Base-by-base conservation (phyloP, 2,329 filamentous ascomycete species). In the Rhytidhysteron rufulum region DNA sequence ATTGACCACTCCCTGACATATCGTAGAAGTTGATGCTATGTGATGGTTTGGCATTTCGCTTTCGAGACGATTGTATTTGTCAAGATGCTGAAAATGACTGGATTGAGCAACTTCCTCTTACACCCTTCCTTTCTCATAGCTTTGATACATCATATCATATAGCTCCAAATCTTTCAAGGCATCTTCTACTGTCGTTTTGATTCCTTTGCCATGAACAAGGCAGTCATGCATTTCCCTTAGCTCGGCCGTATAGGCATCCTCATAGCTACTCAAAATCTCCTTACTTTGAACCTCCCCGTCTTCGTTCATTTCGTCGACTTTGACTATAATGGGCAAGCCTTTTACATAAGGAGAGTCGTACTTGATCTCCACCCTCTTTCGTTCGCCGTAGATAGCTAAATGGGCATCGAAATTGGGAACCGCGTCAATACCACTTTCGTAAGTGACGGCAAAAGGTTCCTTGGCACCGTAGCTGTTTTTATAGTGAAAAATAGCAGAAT, bases 241-340 rank as follows among this genome's bases (percentile, higher is more conserved):
- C 39, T 69, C 62, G 13, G 53, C 50, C 31, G 52, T 54, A 43
- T 66, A 68, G 2, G 65, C 54, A 39, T 70, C 66, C 30, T 65
- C 57, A 42, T 60, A 63, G 17, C 54, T 58, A 34, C 60, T 63
- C 20, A 59, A 39, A 7, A 50, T 50, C 42, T 63, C 60, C 2
- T 52, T 54, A n/a, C 32, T 40, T 25, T 49, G 48, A 41, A 54
- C 51, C 38, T 48, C 35, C 9, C 51, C 54, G n/a, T 53, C 40
- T 33, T 46, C 43, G 39, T 56, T 57, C 9, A 48, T 45, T 36
- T 65, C 58, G 31, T 67, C 58, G 8, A 68, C 56, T 7, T 58
- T 49, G 4, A 61, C 35, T 21, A 39, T 44, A 11, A 41, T 38
- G 5, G 44, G 44, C 17, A 47, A 35, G 6, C 44, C 42, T 30